Evolutionary conservation across 2,329 filamentous ascomycete species (phyloP).

Genomic region (Chaetomium globosum): DNA sequence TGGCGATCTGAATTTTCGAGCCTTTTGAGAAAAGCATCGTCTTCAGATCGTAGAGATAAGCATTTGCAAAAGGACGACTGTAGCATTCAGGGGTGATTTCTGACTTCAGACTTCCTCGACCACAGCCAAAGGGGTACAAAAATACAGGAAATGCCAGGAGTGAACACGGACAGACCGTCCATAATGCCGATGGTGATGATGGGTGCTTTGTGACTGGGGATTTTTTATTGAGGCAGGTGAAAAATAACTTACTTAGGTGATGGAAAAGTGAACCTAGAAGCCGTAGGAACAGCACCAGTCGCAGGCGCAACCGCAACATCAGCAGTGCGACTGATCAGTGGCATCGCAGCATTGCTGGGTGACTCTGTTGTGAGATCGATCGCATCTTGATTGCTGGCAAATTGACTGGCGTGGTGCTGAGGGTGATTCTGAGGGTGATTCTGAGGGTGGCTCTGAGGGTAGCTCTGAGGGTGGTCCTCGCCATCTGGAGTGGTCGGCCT

Average conservation of each 20-base stretch:
- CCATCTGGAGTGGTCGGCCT: background rate
- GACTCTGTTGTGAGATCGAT: constrained; percentile 30
- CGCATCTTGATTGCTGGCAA: background rate
- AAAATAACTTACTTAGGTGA: constrained; percentile 23
- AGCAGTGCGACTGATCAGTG: constrained; percentile 34
- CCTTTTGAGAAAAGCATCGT: background rate
- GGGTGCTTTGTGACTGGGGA: background rate
- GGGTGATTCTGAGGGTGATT: background rate
- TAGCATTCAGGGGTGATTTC: background rate
- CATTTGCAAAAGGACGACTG: background rate
- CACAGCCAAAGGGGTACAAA: constrained; percentile 3
- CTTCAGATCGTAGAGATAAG: background rate
- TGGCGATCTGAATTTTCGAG: constrained; percentile 5
- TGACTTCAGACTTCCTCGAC: background rate
- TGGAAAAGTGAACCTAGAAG: constrained; percentile 2
- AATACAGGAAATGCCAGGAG: background rate
- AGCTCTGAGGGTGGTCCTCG: background rate
- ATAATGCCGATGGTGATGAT: background rate
- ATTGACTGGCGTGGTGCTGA: background rate
- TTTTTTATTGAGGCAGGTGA: background rate
- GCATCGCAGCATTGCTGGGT: constrained; percentile 42
- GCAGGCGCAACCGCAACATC: constrained; percentile 5
- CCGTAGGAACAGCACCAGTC: background rate
- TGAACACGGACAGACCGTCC: background rate
- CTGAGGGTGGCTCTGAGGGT: background rate